Evolutionary conservation across 2,329 filamentous ascomycete genomes (phyloP), one percentile per base, ranked within the genome.

Genomic region (Alternaria gaisen): DNA sequence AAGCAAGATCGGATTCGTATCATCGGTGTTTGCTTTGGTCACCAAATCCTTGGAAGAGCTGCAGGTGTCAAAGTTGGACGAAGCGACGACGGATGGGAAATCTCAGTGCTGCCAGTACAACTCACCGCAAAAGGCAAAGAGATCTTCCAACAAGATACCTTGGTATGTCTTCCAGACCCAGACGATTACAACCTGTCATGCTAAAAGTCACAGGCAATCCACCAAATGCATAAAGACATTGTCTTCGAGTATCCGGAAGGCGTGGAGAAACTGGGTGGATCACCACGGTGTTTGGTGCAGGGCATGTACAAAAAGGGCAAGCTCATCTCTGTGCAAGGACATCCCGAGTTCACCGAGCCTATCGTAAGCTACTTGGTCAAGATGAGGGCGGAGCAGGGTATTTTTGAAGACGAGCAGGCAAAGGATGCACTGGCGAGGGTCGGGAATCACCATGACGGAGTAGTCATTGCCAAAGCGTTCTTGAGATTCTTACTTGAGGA

Each of bases 151-250:
- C 77, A 85, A 65, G 86, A 92, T 26, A 86, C 84, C 40, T 72
- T 89, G 59, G 87, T 89, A 80, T 53, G 84, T 77, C 47, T 4
- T 42, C 1, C 14, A 47, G 14, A 7, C 5, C 11, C 8, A 42
- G 46, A 10, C 20, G 2, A 11, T 12, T n/a, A 3, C 43, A 3
- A 55, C 4, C 3, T 9, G 16, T 30, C 65, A 26, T 58, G 61
- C 55, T 34, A 4, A 52, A 11, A n/a, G 24, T 14, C 1, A 4
- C 8, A 91, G 89, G 84, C 84, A 24, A 86, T 96, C 63, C 90
- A 94, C 76, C 92, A 97, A 78, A 94, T 96, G 91, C 93, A 97
- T 79, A 87, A 88, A 65, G 92, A 97, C 74, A 86, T 90, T 38
- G 90, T 94, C 5, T 85, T 84, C 68, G 79, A 83, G 22, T 87